Base-by-base conservation (phyloP, 2,329 filamentous ascomycete genomes). In the Aspergillus alliaceus region DNA sequence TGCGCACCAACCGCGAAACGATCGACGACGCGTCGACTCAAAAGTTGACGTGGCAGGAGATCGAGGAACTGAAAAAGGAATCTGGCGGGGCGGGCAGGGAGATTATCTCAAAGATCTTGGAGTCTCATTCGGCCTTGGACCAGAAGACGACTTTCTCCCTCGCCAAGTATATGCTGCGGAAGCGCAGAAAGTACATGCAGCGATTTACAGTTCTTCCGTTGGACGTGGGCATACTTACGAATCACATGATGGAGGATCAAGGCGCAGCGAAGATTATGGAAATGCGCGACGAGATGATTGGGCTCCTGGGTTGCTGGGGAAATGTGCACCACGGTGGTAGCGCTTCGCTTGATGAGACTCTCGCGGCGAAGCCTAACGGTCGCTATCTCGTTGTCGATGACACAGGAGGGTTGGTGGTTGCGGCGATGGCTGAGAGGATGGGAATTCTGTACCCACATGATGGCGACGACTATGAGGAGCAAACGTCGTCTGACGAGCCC, bases 121-220 rank as follows among this genome's bases (percentile, higher is more conserved):
- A 92, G 29, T 95, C 92, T 42, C 95, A 99, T 74, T 88, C 90
- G 18, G 90, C 89, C 1, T 83, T 99, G 42, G 92, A 96, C 64
- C 90, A 98, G 77, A 99, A 99, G 81, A 98, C 95, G 0, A 83
- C 87, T 0, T 99, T 96, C 69, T 96, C 92, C 2, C 80, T 97
- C 57, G 93, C 93, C 42, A 99, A 99, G 75, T 99, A 99, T 76
- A 96, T 95, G 69, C 80, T 98, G 18, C 82, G 96, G 46, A 99
- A 99, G 79, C 89, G 90, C 62, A 93, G 88, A 72, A 99, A 99
- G 76, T 98, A 96, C 72, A 84, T 98, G 62, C 88, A 90, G 67
- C 83, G 92, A 12, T 98, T 99, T 69, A 91, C 90, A 0, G 85
- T 95, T 1, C 74, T 96, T 51, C 93, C 93, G 0, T 77, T 98